These are phyloP conservation scores for Aspergillus bombycis DNA, from an alignment of 2,329 filamentous ascomycete species.

Conservation along the genomic window DNA sequence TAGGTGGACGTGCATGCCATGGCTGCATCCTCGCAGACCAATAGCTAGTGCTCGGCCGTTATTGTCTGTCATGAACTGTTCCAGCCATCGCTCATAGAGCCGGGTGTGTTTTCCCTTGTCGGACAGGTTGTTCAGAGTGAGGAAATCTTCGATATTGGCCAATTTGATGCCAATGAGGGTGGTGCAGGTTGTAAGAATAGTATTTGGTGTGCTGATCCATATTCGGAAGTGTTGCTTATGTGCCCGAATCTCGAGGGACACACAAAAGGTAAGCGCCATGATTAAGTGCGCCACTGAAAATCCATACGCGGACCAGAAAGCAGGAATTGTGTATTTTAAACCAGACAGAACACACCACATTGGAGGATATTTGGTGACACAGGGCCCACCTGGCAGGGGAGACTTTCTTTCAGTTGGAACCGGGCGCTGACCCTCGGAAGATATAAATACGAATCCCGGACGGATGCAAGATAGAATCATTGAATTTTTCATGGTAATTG, in stretches of 20 bases:
- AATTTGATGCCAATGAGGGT: slow-evolving; percentile 10
- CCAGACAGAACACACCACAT: not conserved
- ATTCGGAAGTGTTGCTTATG: not conserved
- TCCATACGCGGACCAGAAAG: not conserved
- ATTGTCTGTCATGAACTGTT: not conserved
- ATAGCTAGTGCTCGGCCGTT: slow-evolving; percentile 10
- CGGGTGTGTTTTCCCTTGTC: slow-evolving; percentile 16
- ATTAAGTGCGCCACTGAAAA: not conserved
- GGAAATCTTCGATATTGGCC: slow-evolving; percentile 7
- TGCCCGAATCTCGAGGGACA: not conserved
- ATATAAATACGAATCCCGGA: not conserved
- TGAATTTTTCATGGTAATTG: too few relatives aligned
- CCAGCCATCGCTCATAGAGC: slow-evolving; percentile 19
- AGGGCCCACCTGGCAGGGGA: not conserved
- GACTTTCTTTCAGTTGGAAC: not conserved
- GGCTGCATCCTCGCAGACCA: slow-evolving; percentile 21
- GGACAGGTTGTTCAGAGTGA: slow-evolving; percentile 2
- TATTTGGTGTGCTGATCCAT: not conserved
- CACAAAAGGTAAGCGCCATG: not conserved
- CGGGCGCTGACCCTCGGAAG: not conserved
- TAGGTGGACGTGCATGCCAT: slow-evolving; percentile 17
- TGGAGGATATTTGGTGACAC: not conserved
- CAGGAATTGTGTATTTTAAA: not conserved
- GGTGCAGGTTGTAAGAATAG: slow-evolving; percentile 10
- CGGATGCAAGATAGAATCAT: not conserved